Evolutionary conservation across 345 rosid species (phyloP).

Genomic region (Gynandropsis gynandra): DNA sequence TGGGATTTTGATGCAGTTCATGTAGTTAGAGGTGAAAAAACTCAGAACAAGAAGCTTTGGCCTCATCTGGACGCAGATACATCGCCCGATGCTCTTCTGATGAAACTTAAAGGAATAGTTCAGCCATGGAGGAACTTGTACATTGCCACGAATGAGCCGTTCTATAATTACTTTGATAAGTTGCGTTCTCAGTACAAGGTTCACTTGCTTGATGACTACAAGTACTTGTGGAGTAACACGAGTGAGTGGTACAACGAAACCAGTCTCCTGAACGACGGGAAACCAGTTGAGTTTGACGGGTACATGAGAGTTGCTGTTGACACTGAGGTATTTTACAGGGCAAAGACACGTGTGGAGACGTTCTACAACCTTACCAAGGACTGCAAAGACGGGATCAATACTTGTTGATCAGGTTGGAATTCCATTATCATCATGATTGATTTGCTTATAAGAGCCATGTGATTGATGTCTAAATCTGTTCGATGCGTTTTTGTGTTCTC

Average conservation of each 20-base stretch:
- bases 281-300: slow-evolving; percentile 77
- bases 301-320: slow-evolving; percentile 97
- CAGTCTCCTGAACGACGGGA: slow-evolving; percentile 48
- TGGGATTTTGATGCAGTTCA: slow-evolving; percentile 93
- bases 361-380: slow-evolving; percentile 78
- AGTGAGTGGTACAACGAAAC: slow-evolving; percentile 96
- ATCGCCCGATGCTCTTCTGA: slow-evolving; percentile 60
- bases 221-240: slow-evolving; percentile 60
- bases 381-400: slow-evolving; percentile 89
- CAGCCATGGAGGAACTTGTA: slow-evolving; percentile 77
- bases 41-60: slow-evolving; percentile 75
- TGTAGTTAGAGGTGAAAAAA: slow-evolving; percentile 90
- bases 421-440: slow-evolving; percentile 12
- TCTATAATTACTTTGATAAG: slow-evolving; percentile 81
- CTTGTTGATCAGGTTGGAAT: slow-evolving; percentile 51
- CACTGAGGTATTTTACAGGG: slow-evolving; percentile 76
- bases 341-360: slow-evolving; percentile 73
- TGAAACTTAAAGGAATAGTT: slow-evolving; percentile 51
- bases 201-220: slow-evolving; percentile 80
- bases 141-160: slow-evolving; percentile 76
- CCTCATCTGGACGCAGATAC: slow-evolving; percentile 82
- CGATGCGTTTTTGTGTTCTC: no score
- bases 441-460: slow-evolving; percentile 9
- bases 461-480: slow-evolving; percentile 8
- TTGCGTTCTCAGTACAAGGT: slow-evolving; percentile 82